Percentiles rank a stretch among this genome's conserved stretches.
These are phyloP conservation scores for Lepraria neglecta DNA, from an alignment of 495 filamentous ascomycete genomes.

Conservation along the genomic window DNA sequence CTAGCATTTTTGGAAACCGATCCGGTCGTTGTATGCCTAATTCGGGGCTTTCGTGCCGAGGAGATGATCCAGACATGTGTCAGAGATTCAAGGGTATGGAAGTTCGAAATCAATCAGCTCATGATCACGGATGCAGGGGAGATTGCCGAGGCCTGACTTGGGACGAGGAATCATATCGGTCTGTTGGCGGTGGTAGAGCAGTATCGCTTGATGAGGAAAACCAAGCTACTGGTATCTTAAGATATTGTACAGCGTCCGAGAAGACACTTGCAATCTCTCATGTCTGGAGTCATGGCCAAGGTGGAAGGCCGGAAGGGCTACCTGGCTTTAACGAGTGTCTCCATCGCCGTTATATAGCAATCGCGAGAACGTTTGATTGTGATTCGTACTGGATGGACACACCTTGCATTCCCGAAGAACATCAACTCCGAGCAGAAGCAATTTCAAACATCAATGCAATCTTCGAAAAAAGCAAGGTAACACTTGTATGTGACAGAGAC, in stretches of 20 bases:
- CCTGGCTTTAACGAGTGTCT: slow-evolving; percentile 27
- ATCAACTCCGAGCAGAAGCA: slow-evolving; percentile 21
- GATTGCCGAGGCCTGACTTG: slow-evolving; percentile 19
- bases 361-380: slow-evolving; percentile 23
- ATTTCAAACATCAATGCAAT: slow-evolving; percentile 27
- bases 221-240: neutral
- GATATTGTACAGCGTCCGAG: slow-evolving; percentile 16
- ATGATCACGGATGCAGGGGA: slow-evolving; percentile 14
- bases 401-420: slow-evolving; percentile 26
- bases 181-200: slow-evolving; percentile 19
- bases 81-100: slow-evolving; percentile 22
- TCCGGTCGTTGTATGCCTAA: slow-evolving; percentile 13
- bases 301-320: slow-evolving; percentile 22
- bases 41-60: slow-evolving; percentile 14
- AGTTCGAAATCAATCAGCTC: slow-evolving; percentile 21
- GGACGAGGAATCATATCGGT: slow-evolving; percentile 20
- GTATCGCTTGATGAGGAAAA: neutral
- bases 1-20: slow-evolving; percentile 12
- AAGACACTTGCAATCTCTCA: slow-evolving; percentile 29
- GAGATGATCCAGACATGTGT: slow-evolving; percentile 15
- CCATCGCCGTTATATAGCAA: slow-evolving; percentile 22
- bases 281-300: slow-evolving; percentile 33
- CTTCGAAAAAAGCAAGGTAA: slow-evolving; percentile 23
- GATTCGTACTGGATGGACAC: slow-evolving; percentile 32
- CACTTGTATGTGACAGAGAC: slow-evolving; percentile 28